A percentile compares a stretch with the other conserved stretches of the same genome.
phyloP scores from a whole-genome alignment of 192 early-diverging fungal genomes.

The Coemansia sp. region DNA sequence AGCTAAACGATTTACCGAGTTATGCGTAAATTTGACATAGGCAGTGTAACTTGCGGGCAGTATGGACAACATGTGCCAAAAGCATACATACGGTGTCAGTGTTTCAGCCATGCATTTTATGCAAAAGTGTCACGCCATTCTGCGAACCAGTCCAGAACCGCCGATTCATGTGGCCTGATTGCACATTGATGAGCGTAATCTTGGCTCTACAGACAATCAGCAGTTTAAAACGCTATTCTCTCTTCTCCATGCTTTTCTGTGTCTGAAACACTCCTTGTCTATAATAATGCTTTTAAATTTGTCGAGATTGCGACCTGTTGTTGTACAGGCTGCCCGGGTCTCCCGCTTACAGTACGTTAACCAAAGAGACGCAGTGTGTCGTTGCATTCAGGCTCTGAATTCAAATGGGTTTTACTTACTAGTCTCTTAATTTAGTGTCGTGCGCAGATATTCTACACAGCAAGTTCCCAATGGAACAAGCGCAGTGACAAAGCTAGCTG shows the following conservation, averaged over 20 bases:
- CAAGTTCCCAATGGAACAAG: background rate
- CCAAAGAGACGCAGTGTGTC: background rate
- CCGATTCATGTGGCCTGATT: background rate
- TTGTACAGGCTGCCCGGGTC: background rate
- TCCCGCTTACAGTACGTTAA: conserved; percentile 8
- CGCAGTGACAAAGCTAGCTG: background rate
- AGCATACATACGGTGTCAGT: too few relatives aligned
- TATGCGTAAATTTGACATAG: background rate
- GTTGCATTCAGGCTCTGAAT: background rate
- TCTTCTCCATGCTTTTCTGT: background rate
- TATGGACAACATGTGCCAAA: too few relatives aligned
- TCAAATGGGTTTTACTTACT: background rate
- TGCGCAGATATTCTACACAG: conserved; percentile 4
- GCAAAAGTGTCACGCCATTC: background rate
- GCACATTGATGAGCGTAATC: background rate
- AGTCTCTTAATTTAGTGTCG: background rate
- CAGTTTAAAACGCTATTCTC: background rate
- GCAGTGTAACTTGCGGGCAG: background rate
- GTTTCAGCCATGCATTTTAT: background rate
- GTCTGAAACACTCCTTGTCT: background rate
- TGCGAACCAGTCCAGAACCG: background rate
- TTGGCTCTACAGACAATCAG: background rate
- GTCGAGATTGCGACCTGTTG: background rate
- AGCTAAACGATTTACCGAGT: background rate
- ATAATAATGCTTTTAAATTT: background rate